These are phyloP conservation scores for Neurospora sublineolata DNA, from an alignment of 495 filamentous ascomycete genomes.

Conservation along the genomic window DNA sequence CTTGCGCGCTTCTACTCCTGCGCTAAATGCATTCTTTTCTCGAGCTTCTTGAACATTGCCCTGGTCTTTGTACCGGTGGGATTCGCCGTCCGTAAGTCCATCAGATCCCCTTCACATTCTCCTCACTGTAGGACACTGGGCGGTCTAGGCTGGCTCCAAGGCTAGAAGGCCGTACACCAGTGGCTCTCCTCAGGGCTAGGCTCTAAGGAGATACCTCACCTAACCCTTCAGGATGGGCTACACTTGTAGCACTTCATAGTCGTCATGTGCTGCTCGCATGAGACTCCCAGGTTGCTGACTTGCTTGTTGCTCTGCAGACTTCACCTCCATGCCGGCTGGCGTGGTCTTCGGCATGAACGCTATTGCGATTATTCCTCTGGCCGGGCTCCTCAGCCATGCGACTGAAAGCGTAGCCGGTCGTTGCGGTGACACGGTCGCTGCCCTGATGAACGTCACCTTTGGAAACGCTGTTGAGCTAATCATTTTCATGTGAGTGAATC, in stretches of 20 bases:
- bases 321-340: conserved; percentile 27
- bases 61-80: conserved; percentile 70
- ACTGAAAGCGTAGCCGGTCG: conserved; percentile 72
- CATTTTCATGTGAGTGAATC: conserved; percentile 44
- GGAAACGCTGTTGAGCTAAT: conserved; percentile 86
- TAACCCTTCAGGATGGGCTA: neutral
- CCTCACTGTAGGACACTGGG: neutral
- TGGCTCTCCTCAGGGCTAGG: neutral
- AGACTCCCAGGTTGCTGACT: conserved; percentile 53
- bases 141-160: neutral
- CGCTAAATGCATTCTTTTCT: conserved; percentile 42
- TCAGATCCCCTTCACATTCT: neutral
- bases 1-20: conserved; percentile 36
- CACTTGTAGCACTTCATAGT: neutral
- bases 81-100: conserved; percentile 49
- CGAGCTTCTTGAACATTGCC: conserved; percentile 66
- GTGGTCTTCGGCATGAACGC: conserved; percentile 51
- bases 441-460: conserved; percentile 77
- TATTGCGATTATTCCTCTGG: conserved; percentile 72
- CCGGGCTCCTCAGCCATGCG: conserved; percentile 65
- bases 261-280: neutral
- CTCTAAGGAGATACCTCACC: neutral
- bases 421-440: conserved; percentile 70
- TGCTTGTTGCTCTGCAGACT: conserved; percentile 52
- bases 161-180: neutral